A percentile compares a stretch with the other conserved stretches of the same genome.
Evolutionary conservation across 176 grass and related monocot species (phyloP).

Genomic region (Triticum aestivum): DNA sequence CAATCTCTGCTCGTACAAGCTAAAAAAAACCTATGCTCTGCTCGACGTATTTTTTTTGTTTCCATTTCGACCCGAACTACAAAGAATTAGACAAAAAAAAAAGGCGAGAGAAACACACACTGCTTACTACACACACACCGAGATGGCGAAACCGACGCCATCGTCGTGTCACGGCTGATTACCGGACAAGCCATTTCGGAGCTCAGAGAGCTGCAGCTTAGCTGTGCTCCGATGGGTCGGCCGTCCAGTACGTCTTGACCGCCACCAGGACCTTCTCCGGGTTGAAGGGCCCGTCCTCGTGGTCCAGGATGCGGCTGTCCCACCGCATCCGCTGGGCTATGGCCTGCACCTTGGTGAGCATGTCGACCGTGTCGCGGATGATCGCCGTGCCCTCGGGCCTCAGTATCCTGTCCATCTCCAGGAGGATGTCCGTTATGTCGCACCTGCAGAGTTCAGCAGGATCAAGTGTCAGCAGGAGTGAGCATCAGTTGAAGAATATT

Average conservation of each 20-base stretch:
- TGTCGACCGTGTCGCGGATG: constrained; percentile 77
- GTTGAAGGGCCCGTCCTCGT: constrained; percentile 84
- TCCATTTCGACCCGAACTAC: constrained; percentile 19
- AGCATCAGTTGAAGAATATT: too few relatives aligned
- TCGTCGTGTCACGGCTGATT: background rate
- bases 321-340: constrained; percentile 79
- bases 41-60: background rate
- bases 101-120: background rate
- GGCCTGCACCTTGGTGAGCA: constrained; percentile 83
- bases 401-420: constrained; percentile 99
- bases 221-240: constrained; percentile 29
- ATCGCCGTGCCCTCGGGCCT: constrained; percentile 83
- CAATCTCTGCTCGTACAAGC: constrained; percentile 22
- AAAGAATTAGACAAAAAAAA: constrained; percentile 25
- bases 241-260: constrained; percentile 90
- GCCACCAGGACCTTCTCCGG: constrained; percentile 85
- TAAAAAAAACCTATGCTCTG: constrained; percentile 34
- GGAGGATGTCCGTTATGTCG: constrained; percentile 78
- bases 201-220: background rate
- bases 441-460: constrained; percentile 53
- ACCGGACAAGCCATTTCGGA: background rate
- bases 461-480: too few relatives aligned
- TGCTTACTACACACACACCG: background rate
- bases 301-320: constrained; percentile 86
- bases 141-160: constrained; percentile 21